Base-by-base conservation (phyloP, 345 rosid species). In the Eucalyptus regnans region DNA sequence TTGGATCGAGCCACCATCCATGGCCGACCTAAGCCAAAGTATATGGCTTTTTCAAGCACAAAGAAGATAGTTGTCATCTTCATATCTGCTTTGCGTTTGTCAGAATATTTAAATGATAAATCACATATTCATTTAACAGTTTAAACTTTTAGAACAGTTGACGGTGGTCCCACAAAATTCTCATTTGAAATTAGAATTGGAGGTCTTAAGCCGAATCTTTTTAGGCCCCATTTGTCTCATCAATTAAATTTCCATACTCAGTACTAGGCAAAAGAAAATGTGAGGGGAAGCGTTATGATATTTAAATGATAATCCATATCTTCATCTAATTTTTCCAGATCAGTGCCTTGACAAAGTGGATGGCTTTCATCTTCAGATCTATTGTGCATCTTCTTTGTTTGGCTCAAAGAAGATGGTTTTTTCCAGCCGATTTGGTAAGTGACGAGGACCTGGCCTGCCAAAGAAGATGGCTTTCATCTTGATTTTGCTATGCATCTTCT, bases 151-250 rank as follows among this genome's bases (percentile, higher is more conserved):
- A 56, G 12, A 56, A 56, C 0, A 56, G 29, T 9, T 56, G 1
- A 0, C 4, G 0, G 27, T 56, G 12, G 11, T 56, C 1, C 0
- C 0, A 56, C 10, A 56, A 0, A 56, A 56, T 56, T 56, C 1
- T 56, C 0, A 56, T 4, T 3, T 56, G 62, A 3, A 2, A 22
- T 20, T 0, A 56, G 1, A 56, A 9, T 56, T 56, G 6, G 12
- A 56, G 3, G 4, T 56, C 6, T 4, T 23, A 23, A 56, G 56
- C 5, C 0, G 5, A 56, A 56, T 56, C 27, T 0, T 56, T 56
- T 56, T 23, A 56, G 12, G 27, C 12, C 29, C 6, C 11, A 22
- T 56, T 22, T 56, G 3, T 9, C 27, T 56, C 5, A 0, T 4
- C 27, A 56, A 56, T 8, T 56, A 4, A 56, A 56, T 56, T 56